These are phyloP conservation scores for Saccharomyces jurei DNA, from an alignment of 805 yeast species.

Conservation along the genomic window DNA sequence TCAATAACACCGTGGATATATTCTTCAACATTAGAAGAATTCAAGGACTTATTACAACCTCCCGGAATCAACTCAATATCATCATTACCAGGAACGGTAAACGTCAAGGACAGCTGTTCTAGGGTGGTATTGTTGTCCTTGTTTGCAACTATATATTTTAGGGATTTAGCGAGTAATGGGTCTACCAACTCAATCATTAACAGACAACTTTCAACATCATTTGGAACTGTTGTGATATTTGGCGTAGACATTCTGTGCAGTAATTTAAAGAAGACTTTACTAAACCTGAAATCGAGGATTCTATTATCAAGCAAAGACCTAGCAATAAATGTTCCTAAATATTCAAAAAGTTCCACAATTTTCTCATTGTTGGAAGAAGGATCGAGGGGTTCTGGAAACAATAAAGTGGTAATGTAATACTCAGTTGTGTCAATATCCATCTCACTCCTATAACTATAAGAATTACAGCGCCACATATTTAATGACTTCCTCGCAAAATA, in stretches of 20 bases:
- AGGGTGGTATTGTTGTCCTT: slow-evolving; percentile 23
- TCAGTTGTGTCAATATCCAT: slow-evolving; percentile 22
- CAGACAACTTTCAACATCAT: slow-evolving; percentile 18
- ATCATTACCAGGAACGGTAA: slow-evolving; percentile 69
- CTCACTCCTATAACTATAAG: slow-evolving; percentile 13
- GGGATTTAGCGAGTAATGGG: slow-evolving; percentile 47
- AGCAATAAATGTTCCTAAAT: slow-evolving; percentile 78
- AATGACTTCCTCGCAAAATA: slow-evolving; percentile 55
- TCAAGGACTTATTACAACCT: slow-evolving; percentile 48
- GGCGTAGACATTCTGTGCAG: slow-evolving; percentile 30
- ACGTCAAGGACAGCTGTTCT: slow-evolving; percentile 51
- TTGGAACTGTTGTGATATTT: slow-evolving; percentile 6
- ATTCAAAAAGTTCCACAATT: slow-evolving; percentile 46
- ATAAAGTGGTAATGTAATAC: slow-evolving; percentile 41
- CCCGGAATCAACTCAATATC: slow-evolving; percentile 46
- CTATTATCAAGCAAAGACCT: slow-evolving; percentile 83
- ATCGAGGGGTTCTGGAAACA: slow-evolving; percentile 66
- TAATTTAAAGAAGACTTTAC: slow-evolving; percentile 57
- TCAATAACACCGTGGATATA: slow-evolving; percentile 55
- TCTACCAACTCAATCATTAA: slow-evolving; percentile 47
- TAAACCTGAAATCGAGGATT: slow-evolving; percentile 74
- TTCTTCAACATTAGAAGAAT: slow-evolving; percentile 43
- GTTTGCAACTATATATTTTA: slow-evolving; percentile 42
- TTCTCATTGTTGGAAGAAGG: slow-evolving; percentile 33
- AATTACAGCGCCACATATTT: slow-evolving; percentile 59